Conservation (phyloP, 2,329 filamentous ascomycete species). For the Claviceps citrina region DNA sequence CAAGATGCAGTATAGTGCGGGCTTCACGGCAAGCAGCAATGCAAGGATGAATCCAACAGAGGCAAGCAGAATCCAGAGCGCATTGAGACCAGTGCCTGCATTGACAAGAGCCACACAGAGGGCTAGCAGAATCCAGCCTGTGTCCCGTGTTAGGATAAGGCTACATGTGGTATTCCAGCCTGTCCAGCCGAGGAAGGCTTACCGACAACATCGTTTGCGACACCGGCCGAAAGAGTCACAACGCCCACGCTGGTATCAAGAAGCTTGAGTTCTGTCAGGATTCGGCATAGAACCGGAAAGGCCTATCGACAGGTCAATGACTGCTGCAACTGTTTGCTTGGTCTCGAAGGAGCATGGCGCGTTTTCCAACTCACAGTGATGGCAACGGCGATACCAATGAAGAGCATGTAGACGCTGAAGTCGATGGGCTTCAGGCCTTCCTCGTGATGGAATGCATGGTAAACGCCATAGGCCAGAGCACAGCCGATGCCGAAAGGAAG, state of each 20-base stretch:
- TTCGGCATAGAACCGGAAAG: conserved; percentile 84
- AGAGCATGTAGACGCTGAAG: conserved; percentile 45
- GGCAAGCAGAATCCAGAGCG: conserved; percentile 69
- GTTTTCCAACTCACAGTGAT: conserved; percentile 44
- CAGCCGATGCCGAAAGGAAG: conserved; percentile 71
- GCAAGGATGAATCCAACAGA: conserved; percentile 63
- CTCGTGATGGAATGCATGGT: conserved; percentile 49
- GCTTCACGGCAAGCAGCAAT: conserved; percentile 56
- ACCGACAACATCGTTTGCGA: conserved; percentile 65
- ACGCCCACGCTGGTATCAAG: conserved; percentile 71
- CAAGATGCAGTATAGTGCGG: conserved; percentile 59
- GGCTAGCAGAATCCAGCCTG: conserved; percentile 70
- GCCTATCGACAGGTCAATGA: conserved; percentile 22
- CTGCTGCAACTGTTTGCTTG: not conserved
- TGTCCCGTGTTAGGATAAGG: conserved; percentile 1
- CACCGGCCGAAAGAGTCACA: conserved; percentile 77
- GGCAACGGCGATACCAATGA: conserved; percentile 83
- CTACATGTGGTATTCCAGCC: too few species aligned
- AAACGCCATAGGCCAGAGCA: conserved; percentile 68
- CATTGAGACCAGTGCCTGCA: conserved; percentile 64
- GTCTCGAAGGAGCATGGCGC: not conserved
- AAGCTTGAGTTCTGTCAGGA: conserved; percentile 78
- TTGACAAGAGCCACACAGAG: conserved; percentile 90
- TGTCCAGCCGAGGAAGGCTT: conserved; percentile 4
- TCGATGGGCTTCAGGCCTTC: conserved; percentile 24